Conservation (phyloP, 2,329 filamentous ascomycete genomes). For the Aspergillus fructus region DNA sequence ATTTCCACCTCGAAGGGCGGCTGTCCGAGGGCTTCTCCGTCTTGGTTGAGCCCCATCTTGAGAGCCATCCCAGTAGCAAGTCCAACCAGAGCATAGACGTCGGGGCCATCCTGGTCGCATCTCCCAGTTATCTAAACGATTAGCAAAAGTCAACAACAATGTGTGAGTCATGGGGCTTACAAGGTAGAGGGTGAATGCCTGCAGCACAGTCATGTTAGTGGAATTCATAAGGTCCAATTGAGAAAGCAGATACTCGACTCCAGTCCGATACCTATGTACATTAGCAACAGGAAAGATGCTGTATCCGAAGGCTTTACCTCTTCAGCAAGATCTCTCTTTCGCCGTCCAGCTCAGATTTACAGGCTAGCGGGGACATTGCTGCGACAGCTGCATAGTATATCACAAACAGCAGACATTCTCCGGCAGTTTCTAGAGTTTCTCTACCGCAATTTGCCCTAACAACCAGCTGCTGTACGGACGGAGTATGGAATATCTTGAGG, state of each 20-base stretch:
- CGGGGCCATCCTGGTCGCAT: conserved; percentile 13
- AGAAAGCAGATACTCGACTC: conserved; percentile 17
- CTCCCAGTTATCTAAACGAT: conserved; percentile 16
- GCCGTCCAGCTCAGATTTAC: conserved; percentile 13
- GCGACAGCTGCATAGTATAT: conserved; percentile 21
- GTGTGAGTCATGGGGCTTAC: conserved; percentile 5
- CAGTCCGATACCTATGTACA: conserved; percentile 17
- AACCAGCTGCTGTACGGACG: conserved; percentile 51
- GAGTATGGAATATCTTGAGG: conserved; percentile 56
- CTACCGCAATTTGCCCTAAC: conserved; percentile 33
- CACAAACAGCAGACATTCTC: conserved; percentile 18
- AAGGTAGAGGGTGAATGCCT: conserved; percentile 22
- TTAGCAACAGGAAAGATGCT: not conserved
- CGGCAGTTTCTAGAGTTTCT: not conserved
- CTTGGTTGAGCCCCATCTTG: conserved; percentile 16
- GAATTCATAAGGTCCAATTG: conserved; percentile 13
- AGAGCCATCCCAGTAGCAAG: conserved; percentile 15
- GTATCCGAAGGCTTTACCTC: conserved; percentile 6
- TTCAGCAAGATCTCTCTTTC: conserved; percentile 10
- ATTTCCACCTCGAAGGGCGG: conserved; percentile 21
- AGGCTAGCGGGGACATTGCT: conserved; percentile 14
- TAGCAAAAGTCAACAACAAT: not conserved
- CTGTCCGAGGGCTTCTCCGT: not conserved
- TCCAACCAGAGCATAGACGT: conserved; percentile 10
- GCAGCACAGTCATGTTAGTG: conserved; percentile 17